phyloP scores from a whole-genome alignment of 768 basidiomycete species.

The Baorangia bicolor region DNA sequence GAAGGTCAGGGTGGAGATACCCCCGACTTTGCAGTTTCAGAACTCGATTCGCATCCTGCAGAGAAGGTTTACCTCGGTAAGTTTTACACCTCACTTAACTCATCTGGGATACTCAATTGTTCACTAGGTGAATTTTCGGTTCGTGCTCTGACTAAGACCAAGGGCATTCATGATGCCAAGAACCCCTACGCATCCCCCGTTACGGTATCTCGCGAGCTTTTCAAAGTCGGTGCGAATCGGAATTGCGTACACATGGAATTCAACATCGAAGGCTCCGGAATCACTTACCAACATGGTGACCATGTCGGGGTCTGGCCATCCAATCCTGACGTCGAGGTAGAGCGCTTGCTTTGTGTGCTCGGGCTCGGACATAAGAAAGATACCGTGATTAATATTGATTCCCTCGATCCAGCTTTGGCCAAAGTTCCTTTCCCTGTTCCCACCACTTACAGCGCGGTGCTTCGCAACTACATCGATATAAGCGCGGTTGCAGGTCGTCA shows the following conservation, averaged over 20 bases:
- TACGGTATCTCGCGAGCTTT: slow-evolving; percentile 75
- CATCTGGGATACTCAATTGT: background rate
- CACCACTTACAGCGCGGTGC: slow-evolving; percentile 89
- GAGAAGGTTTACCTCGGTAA: slow-evolving; percentile 94
- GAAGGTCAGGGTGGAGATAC: slow-evolving; percentile 96
- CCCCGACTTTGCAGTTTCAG: slow-evolving; percentile 90
- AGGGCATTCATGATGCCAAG: slow-evolving; percentile 97
- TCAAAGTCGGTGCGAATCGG: slow-evolving; percentile 66
- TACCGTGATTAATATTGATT: slow-evolving; percentile 86
- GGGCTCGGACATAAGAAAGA: slow-evolving; percentile 82
- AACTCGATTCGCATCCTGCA: slow-evolving; percentile 66
- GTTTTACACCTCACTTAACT: slow-evolving; percentile 19
- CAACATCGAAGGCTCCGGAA: slow-evolving; percentile 90
- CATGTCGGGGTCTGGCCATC: slow-evolving; percentile 97
- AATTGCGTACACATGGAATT: slow-evolving; percentile 97
- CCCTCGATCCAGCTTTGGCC: slow-evolving; percentile 95
- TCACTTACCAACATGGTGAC: slow-evolving; percentile 99
- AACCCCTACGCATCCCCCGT: slow-evolving; percentile 94
- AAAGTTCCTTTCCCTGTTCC: slow-evolving; percentile 99
- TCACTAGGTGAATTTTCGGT: slow-evolving; percentile 86
- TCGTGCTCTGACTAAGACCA: slow-evolving; percentile 87
- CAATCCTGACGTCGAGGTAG: slow-evolving; percentile 90
- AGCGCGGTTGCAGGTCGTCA: slow-evolving; percentile 94
- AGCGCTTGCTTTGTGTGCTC: slow-evolving; percentile 81
- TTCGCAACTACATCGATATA: slow-evolving; percentile 97